These are phyloP conservation scores for Dioszegia aurantiaca DNA, from an alignment of 768 basidiomycete species.

Conservation along the genomic window DNA sequence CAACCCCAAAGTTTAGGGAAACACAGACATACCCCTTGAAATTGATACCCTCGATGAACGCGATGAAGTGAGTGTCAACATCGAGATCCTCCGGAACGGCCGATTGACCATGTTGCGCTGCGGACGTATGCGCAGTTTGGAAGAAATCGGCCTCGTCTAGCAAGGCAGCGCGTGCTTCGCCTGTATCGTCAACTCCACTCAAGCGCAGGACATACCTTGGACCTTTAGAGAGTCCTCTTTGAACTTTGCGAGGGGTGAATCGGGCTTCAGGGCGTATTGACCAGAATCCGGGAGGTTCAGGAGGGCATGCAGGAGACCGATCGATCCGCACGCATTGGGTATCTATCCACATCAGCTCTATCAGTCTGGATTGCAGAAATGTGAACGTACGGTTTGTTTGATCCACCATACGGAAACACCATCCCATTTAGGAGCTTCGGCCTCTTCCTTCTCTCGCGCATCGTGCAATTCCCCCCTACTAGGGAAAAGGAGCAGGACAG, in stretches of 20 bases:
- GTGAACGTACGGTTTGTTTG: slow-evolving; percentile 73
- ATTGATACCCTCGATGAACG: slow-evolving; percentile 70
- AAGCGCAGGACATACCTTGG: slow-evolving; percentile 18
- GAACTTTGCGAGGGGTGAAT: slow-evolving; percentile 44
- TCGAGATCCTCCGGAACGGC: slow-evolving; percentile 62
- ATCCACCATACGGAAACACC: slow-evolving; percentile 68
- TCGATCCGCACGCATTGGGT: slow-evolving; percentile 80
- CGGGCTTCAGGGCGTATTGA: slow-evolving; percentile 20
- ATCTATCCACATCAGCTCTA: slow-evolving; percentile 58
- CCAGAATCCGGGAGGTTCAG: slow-evolving; percentile 62
- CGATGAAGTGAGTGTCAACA: slow-evolving; percentile 80
- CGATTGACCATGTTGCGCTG: slow-evolving; percentile 69
- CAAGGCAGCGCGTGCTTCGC: slow-evolving; percentile 65
- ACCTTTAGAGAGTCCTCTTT: slow-evolving; percentile 38
- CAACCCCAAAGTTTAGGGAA: too few relatives aligned
- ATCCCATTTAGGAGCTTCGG: slow-evolving; percentile 57
- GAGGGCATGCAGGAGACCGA: slow-evolving; percentile 77
- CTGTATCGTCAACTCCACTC: not conserved
- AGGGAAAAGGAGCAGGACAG: slow-evolving; percentile 83
- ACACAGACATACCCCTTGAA: slow-evolving; percentile 47
- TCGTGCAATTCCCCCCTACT: slow-evolving; percentile 58
- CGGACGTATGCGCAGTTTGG: slow-evolving; percentile 69
- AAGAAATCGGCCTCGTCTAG: slow-evolving; percentile 77
- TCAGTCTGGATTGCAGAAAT: not conserved
- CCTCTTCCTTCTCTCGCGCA: slow-evolving; percentile 63